Percentiles rank a stretch among this genome's conserved stretches.
Conservation (phyloP, 768 basidiomycete genomes). For the Leccinum truebloodii region DNA sequence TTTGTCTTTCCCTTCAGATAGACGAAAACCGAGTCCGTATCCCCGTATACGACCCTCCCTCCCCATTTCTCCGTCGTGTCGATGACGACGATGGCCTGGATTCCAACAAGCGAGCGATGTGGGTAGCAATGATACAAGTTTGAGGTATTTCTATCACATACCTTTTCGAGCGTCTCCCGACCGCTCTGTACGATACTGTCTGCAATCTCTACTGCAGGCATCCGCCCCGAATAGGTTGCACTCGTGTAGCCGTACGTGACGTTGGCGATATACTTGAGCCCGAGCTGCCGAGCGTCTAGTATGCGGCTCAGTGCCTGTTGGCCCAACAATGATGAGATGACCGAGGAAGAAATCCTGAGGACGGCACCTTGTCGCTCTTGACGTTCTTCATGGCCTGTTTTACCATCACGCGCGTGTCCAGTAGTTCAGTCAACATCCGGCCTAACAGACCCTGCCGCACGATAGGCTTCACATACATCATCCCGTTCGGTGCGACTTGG, state of each 20-base stretch:
- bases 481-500: constrained; percentile 91
- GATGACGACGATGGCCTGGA: constrained; percentile 80
- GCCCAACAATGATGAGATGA: neutral
- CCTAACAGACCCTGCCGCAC: constrained; percentile 84
- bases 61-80: constrained; percentile 82
- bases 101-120: neutral
- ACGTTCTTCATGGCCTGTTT: constrained; percentile 93
- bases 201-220: constrained; percentile 98
- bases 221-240: constrained; percentile 92
- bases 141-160: constrained; percentile 27
- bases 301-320: constrained; percentile 68
- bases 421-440: constrained; percentile 88
- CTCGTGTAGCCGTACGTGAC: constrained; percentile 96
- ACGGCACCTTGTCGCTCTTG: constrained; percentile 68
- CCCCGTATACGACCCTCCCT: constrained; percentile 93
- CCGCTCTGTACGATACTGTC: constrained; percentile 98
- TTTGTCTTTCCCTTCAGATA: constrained; percentile 88
- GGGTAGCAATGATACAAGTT: neutral
- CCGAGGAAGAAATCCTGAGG: too few species aligned
- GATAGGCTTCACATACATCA: constrained; percentile 86
- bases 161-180: constrained; percentile 93
- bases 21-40: constrained; percentile 95
- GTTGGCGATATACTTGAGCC: constrained; percentile 92
- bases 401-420: constrained; percentile 97
- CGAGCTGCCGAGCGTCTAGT: constrained; percentile 88